Base-by-base conservation (phyloP, 1,139 yeast species). In the Yamadazyma spencermartinsiae region DNA sequence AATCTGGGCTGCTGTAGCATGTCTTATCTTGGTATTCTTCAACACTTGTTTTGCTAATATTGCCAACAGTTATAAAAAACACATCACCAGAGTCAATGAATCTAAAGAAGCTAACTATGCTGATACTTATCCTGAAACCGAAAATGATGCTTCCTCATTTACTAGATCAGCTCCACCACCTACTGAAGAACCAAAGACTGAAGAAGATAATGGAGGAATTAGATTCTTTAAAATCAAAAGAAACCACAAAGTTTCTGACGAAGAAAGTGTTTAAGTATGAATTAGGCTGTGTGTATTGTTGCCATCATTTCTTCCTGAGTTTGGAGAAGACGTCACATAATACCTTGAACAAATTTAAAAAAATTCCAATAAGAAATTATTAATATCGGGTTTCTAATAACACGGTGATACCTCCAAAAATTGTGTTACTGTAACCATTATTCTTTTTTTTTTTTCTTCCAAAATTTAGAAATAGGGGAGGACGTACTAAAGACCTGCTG, bases 151-250 rank as follows among this genome's bases (percentile, higher is more conserved):
- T 40, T 65, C 73, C 20, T 68, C 76, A n/a, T 71, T 69, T 53
- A 70, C 76, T 39, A 68, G 76, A 61, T 45, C 63, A 33, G 56
- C 61, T 20, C 65, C 65, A 8, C 55, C 60, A 17, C 62, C 50
- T 35, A 39, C 40, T 30, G 55, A 52, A 24, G 78, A 54, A 35
- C 52, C 52, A 39, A 56, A 56, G 33, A 48, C 52, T 37, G 66
- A 62, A 46, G 68, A 76, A 50, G 63, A 60, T 31, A 59, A 62
- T 44, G 81, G 85, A 35, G 92, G 90, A 39, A 83, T 84, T 53
- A 80, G 86, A 62, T 84, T 84, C 65, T 84, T 84, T 71, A 82
- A 81, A 56, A 81, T 84, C 45, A 82, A 82, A 66, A 82, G 88
- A 70, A 79, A 79, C 60, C 73, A 76, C 52, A 75, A 75, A 57